Evolutionary conservation across 2,329 filamentous ascomycete genomes (phyloP), one percentile per base, ranked within the genome.

Genomic region (Colletotrichum endophyticum): DNA sequence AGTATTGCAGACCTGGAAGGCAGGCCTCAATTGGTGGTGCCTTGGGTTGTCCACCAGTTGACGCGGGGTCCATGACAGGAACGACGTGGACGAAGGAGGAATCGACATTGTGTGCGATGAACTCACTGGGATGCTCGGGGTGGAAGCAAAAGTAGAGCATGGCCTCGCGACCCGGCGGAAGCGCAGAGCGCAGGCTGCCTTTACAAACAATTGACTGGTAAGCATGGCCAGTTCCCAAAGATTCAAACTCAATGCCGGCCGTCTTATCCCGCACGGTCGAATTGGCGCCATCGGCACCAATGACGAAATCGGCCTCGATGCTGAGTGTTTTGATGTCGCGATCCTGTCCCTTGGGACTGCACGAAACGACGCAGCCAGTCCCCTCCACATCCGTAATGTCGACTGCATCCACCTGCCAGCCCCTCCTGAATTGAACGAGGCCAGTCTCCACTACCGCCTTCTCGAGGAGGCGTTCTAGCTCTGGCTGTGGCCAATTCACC

Each of bases 121-220:
- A 75, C 62, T 75, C 68, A 22, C 68, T 62, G 13, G 68, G 69
- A 22, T 75, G 73, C 27, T 75, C 73, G 15, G 73, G 73, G 28
- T 75, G 62, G 28, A 75, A 75, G 62, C 73, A 75, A 19, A 75
- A 75, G 49, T 75, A 75, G 34, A 75, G 73, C 73, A 75, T 75
- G 53, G 61, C 73, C 68, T 75, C 73, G 11, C 53, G 73, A 32
- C 25, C 73, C 19, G 49, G 22, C 15, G 69, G 73, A 22, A 75
- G 68, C 53, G 69, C 68, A 4, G 73, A 61, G 62, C 73, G 73
- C 7, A 75, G 73, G 16, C 69, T 75, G 34, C 68, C 73, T 30
- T 67, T 67, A 13, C 61, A 75, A 53, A 75, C 69, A 19, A 67
- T 32, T 5, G 73, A 75, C 69, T 75, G 68, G 53, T 75, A 75